Base-by-base conservation (phyloP, 805 yeast genomes). In the Cyberlindnera petersonii region DNA sequence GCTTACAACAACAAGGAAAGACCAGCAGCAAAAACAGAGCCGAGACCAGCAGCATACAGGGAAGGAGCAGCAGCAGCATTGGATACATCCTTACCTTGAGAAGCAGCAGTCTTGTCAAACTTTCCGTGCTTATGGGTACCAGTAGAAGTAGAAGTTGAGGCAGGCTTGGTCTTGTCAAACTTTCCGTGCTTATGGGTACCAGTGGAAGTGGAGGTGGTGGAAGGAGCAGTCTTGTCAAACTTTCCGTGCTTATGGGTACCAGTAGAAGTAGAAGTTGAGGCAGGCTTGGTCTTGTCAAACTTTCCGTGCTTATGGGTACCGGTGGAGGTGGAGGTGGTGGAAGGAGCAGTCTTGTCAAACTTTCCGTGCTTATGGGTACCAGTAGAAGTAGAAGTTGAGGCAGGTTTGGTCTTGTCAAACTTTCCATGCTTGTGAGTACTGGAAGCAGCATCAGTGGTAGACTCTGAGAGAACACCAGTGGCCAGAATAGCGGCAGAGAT, bases 161-260 rank as follows among this genome's bases (percentile, higher is more conserved):
- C 45, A 21, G 54, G 44, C 33, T 58, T 50, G 40, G 77, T 72
- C 60, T 73, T 69, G 65, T 74, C 65, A 50, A 74, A 74, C 53
- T 66, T 64, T 37, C 79, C 79, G 48, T 61, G 63, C 43, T 59
- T 68, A 65, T 75, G 79, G 32, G 82, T 75, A 40, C 71, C 70
- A 43, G 72, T 59, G 21, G 61, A 19, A 44, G 51, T 42, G 5
- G 74, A 43, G 13, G 60, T 51, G 31, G 60, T 45, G 6, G 68
- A 44, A 24, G 60, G 52, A 47, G 58, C 48, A 37, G 75, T 69
- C 60, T 74, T 71, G 65, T 74, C 66, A 49, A 73, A 74, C 55
- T 68, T 68, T 50, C 85, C 85, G 47, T 66, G 68, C 46, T 61
- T 69, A 68, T 77, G 83, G 37, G 83, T 77, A 44, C 72, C 72